Base-by-base conservation (phyloP, 163 green algal species). In the Prototheca cutis region DNA sequence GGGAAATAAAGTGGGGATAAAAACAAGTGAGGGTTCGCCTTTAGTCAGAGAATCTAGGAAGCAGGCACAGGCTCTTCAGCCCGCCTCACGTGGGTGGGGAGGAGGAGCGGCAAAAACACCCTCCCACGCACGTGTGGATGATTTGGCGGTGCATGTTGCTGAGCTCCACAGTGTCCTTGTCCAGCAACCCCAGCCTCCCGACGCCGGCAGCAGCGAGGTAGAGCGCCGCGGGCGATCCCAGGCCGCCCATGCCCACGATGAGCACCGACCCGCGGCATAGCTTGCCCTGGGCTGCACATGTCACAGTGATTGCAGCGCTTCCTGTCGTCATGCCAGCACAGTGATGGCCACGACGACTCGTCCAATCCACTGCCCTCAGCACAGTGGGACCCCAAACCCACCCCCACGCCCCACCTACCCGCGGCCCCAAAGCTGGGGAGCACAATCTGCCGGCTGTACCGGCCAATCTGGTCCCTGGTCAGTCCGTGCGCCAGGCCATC, bases 81-180 rank as follows among this genome's bases (percentile, higher is more conserved):
- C n/a, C n/a, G n/a, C n/a, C n/a, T n/a, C n/a, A n/a, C n/a, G n/a
- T n/a, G n/a, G n/a, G n/a, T n/a, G n/a, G n/a, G n/a, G n/a, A n/a
- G n/a, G n/a, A n/a, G n/a, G n/a, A n/a, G n/a, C n/a, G n/a, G n/a
- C n/a, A n/a, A n/a, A n/a, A n/a, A n/a, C n/a, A n/a, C n/a, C n/a
- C n/a, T n/a, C n/a, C 13, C 36, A 10, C 53, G 18, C 30, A 66
- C 65, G 32, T 73, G 63, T 87, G 78, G 1, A 73, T 72, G 49
- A 95, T 78, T 74, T 97, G 89, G 15, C 91, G 78, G 65, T 99
- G 93, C 54, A 99, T 77, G 74, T 99, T 99, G 78, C 66, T 90
- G 18, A 90, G 52, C 59, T 97, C 90, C 24, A 99, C 91, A 1
- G 63, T 67, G 61, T 99, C 93, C 27, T 78, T 69, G 72, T 99